phyloP scores from a whole-genome alignment of 768 basidiomycete species.

The Termitomyces sp. region DNA sequence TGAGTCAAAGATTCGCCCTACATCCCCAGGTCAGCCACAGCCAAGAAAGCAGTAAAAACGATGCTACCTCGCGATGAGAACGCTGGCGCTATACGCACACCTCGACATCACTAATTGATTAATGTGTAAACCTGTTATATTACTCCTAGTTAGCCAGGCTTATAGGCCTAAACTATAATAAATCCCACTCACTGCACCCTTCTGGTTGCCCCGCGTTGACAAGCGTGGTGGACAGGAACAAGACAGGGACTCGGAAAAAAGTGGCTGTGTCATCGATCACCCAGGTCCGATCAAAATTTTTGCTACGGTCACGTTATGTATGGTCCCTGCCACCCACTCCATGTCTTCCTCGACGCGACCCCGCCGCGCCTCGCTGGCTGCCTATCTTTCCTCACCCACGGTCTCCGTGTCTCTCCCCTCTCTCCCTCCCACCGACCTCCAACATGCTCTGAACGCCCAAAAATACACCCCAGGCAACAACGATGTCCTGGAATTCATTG shows the following conservation, averaged over 20 bases:
- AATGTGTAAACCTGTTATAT: too few relatives aligned
- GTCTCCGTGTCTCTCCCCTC: neutral
- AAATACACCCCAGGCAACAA: conserved; percentile 23
- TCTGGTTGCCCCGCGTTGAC: too few relatives aligned
- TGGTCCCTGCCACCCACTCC: neutral
- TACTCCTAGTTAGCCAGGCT: too few relatives aligned
- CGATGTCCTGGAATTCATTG: conserved; percentile 29
- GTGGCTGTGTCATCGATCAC: too few relatives aligned
- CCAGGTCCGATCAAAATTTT: neutral
- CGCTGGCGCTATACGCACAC: too few relatives aligned
- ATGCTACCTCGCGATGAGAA: neutral
- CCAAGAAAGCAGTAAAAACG: too few relatives aligned
- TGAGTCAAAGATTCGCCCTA: neutral
- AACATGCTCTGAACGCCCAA: conserved; percentile 21
- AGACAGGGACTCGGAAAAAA: too few relatives aligned
- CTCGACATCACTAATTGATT: too few relatives aligned
- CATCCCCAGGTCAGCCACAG: neutral
- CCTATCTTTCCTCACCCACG: conserved; percentile 1
- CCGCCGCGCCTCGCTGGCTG: conserved; percentile 15
- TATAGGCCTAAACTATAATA: too few relatives aligned
- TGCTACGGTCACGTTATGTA: neutral
- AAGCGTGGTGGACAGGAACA: too few relatives aligned
- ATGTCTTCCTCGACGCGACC: neutral
- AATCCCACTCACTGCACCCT: too few relatives aligned
- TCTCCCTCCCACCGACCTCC: conserved; percentile 8